Percentiles rank a stretch among this genome's conserved stretches.
Conservation (phyloP, 495 filamentous ascomycete species). For the Aeminium ludgeri region DNA sequence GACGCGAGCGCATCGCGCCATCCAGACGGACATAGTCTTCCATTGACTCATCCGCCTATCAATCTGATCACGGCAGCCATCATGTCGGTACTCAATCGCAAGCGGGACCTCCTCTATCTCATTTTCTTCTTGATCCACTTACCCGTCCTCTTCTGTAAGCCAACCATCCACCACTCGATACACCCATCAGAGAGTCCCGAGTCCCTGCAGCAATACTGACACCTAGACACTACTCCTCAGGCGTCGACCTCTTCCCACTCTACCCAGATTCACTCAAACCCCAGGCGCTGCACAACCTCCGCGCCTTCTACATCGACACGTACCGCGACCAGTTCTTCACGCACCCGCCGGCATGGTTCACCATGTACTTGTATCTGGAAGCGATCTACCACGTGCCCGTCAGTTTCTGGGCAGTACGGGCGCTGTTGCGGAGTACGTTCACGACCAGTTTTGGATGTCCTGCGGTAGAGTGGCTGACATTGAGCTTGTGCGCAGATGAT, state of each 20-base stretch:
- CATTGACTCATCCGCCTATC: no score
- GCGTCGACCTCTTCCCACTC: constrained; percentile 30
- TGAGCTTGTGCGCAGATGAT: constrained; percentile 29
- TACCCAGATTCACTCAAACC: constrained; percentile 42
- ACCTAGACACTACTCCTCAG: background rate
- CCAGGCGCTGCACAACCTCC: constrained; percentile 33
- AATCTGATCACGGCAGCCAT: background rate
- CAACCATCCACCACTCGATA: background rate
- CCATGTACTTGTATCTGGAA: constrained; percentile 51
- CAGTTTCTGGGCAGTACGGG: constrained; percentile 46
- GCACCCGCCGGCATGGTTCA: constrained; percentile 53
- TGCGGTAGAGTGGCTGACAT: background rate
- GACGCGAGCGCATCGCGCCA: no score
- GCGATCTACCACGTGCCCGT: constrained; percentile 49
- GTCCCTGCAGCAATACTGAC: no score
- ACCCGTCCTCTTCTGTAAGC: constrained; percentile 49
- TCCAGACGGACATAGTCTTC: no score
- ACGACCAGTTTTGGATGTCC: background rate
- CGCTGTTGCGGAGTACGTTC: constrained; percentile 33
- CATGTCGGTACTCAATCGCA: constrained; percentile 28
- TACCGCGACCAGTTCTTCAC: constrained; percentile 67
- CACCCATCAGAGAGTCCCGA: no score
- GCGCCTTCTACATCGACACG: constrained; percentile 45
- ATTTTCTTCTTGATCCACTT: constrained; percentile 52
- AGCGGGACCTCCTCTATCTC: constrained; percentile 45